Base-by-base conservation (phyloP, 2,329 filamentous ascomycete species). In the Sclerotinia borealis region DNA sequence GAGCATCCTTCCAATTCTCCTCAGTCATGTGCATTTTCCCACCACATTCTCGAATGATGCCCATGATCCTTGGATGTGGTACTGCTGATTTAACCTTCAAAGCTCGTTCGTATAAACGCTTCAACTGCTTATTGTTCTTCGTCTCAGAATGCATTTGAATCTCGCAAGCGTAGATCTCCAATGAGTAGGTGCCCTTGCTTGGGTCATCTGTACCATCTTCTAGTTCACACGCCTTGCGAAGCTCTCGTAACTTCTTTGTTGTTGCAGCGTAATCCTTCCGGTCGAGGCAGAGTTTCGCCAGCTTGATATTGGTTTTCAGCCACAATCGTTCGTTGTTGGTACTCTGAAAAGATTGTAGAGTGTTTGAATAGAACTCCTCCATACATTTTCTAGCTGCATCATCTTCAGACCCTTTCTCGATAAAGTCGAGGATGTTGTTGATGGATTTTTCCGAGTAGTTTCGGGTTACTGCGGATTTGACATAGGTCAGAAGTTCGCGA, bases 21-120 rank as follows among this genome's bases (percentile, higher is more conserved):
- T 99, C 95, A 76, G 91, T 95, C 95, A 99, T 98, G 79, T 98
- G 93, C 95, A 99, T 99, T 81, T 99, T 99, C 71, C 95, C 95
- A 72, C 95, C 95, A 75, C 95, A 99, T 79, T 99, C 95, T 61
- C 93, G 89, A 74, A 99, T 99, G 75, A 99, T 93, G 59, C 95
- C 95, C 92, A 98, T 97, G 75, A 99, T 96, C 79, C 96, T 96
- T 64, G 95, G 95, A 78, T 99, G 95, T 45, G 95, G 93, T 15
- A 99, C 95, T 0, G 95, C 95, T n/a, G 95, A 98, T 66, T 92
- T 89, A 61, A 99, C 93, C 68, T 90, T 90, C 56, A 99, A 83
- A 6, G 95, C 95, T 66, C 90, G 89, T 75, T 96, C 90, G 76
- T 98, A 99, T 19, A 98, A 82, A 17, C 88, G 83, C 81, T 98